Conservation (phyloP, 495 filamentous ascomycete genomes). For the Mycothermus thermophilus region DNA sequence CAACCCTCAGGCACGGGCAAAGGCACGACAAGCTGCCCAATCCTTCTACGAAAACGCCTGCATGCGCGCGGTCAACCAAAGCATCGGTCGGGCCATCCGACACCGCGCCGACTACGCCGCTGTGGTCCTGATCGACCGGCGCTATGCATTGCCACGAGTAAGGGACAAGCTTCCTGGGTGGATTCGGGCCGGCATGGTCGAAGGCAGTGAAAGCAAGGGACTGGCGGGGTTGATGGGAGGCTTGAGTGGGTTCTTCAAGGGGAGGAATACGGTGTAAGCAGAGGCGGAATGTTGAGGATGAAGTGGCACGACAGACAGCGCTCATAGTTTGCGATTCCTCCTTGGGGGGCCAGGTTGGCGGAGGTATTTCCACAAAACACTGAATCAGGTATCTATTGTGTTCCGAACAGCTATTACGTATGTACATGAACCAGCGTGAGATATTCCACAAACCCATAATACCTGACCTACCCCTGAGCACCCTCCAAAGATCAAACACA, state of each 20-base stretch:
- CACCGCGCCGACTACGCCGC: conserved; percentile 81
- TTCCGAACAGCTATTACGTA: too few species aligned
- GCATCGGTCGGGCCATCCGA: conserved; percentile 81
- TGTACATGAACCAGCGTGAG: too few species aligned
- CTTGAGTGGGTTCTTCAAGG: conserved; percentile 43
- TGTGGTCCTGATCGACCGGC: conserved; percentile 69
- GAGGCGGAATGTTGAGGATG: too few species aligned
- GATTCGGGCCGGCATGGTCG: conserved; percentile 55
- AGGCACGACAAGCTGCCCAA: conserved; percentile 51
- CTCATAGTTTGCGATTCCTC: too few species aligned
- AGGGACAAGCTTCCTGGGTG: conserved; percentile 71
- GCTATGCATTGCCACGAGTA: conserved; percentile 58
- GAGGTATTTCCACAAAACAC: too few species aligned
- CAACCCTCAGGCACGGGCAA: not conserved
- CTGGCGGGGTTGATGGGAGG: conserved; percentile 41
- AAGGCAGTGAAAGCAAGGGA: conserved; percentile 31
- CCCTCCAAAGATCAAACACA: too few species aligned
- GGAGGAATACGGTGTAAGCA: too few species aligned
- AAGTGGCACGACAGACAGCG: too few species aligned
- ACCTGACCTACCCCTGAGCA: too few species aligned
- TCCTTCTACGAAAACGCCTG: conserved; percentile 93
- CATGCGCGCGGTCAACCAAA: conserved; percentile 95
- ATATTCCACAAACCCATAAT: too few species aligned
- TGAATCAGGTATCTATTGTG: too few species aligned
- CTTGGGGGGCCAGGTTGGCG: too few species aligned